Base-by-base conservation (phyloP, 148 eudicot genomes). In the Cornus suecica region DNA sequence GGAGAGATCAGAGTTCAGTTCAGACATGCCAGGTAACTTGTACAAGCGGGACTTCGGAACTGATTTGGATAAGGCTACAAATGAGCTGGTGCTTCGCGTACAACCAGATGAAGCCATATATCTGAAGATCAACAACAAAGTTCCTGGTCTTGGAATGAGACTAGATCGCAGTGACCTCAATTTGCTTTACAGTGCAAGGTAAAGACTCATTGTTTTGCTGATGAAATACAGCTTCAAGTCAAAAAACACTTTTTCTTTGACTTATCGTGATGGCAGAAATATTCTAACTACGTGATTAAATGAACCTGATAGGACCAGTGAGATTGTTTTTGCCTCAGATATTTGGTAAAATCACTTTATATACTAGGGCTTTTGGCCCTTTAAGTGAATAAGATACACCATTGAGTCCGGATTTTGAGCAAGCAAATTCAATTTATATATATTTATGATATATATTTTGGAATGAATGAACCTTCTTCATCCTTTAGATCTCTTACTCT, bases 61-160 rank as follows among this genome's bases (percentile, higher is more conserved):
- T 25, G 87, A 92, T 79, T 69, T 88, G 67, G 91, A 91, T 62
- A 86, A 83, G 74, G 85, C 92, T 26, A 92, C 93, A 25, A 94
- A 94, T 77, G 98, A 94, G 90, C 94, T 94, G 52, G 90, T 94
- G 60, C 75, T 94, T 61, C 90, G 94, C 24, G 94, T 87, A 11
- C 90, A 87, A 66, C 98, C 98, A 14, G 98, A 94, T 74, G 97
- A 94, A 84, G 94, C 97, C 18, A 81, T 92, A 28, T 87, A 80
- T 84, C 81, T 94, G 28, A 91, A 86, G 84, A 80, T 94, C 70
- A 94, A 94, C 81, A 94, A 94, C 71, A 94, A 94, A 80, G 88
- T 94, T 58, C 98, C 98, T 28, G 98, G 98, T 60, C 83, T 94
- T 8, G 98, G 94, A 68, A 94, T 94, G 94, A 76, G 91, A 80